These are phyloP conservation scores for Phytopythium helicoides DNA, from an alignment of 352 stramenopile genomes.

Conservation along the genomic window DNA sequence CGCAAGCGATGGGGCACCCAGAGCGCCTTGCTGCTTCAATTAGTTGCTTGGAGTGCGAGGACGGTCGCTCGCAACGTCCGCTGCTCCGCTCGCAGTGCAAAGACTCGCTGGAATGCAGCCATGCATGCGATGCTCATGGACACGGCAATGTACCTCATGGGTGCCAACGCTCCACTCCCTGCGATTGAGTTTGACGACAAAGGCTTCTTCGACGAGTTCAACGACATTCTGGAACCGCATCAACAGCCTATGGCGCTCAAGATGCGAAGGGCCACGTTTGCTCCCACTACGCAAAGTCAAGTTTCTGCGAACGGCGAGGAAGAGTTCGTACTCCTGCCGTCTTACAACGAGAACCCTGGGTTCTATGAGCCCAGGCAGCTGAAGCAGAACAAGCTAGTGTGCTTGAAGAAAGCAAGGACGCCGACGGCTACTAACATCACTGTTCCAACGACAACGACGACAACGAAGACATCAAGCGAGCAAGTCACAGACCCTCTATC, in stretches of 20 bases:
- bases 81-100: not conserved
- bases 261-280: not conserved
- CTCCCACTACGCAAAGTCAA: too few species aligned
- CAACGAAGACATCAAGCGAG: too few species aligned
- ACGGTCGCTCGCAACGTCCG: conserved; percentile 3
- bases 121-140: conserved; percentile 5
- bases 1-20: conserved; percentile 5
- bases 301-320: conserved; percentile 3
- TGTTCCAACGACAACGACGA: too few species aligned
- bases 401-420: conserved; percentile 6
- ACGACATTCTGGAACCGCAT: conserved; percentile 19
- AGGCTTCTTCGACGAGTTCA: conserved; percentile 26
- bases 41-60: conserved; percentile 3
- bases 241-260: too few species aligned
- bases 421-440: not conserved
- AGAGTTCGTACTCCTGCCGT: conserved; percentile 5
- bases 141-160: conserved; percentile 6
- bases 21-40: conserved; percentile 4
- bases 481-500: not conserved
- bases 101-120: not conserved
- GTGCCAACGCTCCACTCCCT: conserved; percentile 6
- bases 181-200: conserved; percentile 10
- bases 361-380: conserved; percentile 5
- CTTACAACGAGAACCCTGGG: not conserved
- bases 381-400: not conserved